Base-by-base conservation (phyloP, 2,329 filamentous ascomycete genomes). In the Ophiosphaerella herpotricha region DNA sequence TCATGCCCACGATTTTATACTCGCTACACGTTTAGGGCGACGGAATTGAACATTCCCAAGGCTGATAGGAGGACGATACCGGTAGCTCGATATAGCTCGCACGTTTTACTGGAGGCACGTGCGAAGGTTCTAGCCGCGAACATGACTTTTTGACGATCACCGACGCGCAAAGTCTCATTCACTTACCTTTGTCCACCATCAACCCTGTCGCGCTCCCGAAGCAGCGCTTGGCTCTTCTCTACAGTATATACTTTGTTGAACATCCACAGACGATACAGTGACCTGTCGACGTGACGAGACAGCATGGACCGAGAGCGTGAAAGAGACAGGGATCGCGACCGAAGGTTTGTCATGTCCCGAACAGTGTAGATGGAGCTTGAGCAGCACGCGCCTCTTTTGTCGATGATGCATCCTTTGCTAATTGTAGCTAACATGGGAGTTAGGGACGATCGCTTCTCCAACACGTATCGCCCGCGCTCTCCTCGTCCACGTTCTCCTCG, bases 321-420 rank as follows among this genome's bases (percentile, higher is more conserved):
- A 52, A 63, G 74, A 58, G 74, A 75, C 49, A 63, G 73, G 49
- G 74, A 77, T 51, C 69, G 74, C 46, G 74, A 75, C 38, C 64
- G 75, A 64, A 77, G 75, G 75, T 77, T 67, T 66, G 74, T 74
- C 51, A 46, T 12, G 55, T 55, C 58, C 57, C 51, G 26, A 8
- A 8, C 21, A 44, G 33, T 48, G 55, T 39, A 49, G 52, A 55
- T 50, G 54, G 38, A 37, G 40, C 39, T n/a, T 24, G 31, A 21
- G 36, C 33, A 35, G 49, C 51, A 48, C 6, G 39, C 13, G 18
- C 29, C 26, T 23, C 26, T 46, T 7, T 34, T 37, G 12, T 29
- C 41, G 37, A 13, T 13, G 44, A 34, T 23, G 31, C n/a, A 23
- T 18, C 29, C 23, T 3, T 32, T 36, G 12, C 36, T 37, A 6